A percentile compares a stretch with the other conserved stretches of the same genome.
Evolutionary conservation across 2,329 filamentous ascomycete genomes (phyloP).

Genomic region (Colletotrichum sp.): DNA sequence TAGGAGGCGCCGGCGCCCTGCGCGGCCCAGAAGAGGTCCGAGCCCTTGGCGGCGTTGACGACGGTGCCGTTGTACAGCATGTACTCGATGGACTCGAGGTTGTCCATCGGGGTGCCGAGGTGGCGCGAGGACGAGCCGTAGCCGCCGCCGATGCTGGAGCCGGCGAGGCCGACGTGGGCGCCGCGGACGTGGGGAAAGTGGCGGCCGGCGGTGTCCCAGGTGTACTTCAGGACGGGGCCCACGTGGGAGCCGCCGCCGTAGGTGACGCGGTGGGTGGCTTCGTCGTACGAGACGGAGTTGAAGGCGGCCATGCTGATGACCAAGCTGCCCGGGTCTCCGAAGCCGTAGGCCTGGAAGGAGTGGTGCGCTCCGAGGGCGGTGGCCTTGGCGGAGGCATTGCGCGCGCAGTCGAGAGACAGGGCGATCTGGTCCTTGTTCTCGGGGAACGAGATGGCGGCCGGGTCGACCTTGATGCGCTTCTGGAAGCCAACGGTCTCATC

Average conservation of each 20-base stretch:
- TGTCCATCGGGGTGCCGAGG: slow-evolving; percentile 21
- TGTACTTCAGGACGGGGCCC: slow-evolving; percentile 17
- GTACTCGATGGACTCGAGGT: slow-evolving; percentile 18
- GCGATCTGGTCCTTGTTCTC: slow-evolving; percentile 19
- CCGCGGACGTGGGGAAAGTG: slow-evolving; percentile 22
- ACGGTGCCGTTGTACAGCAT: slow-evolving; percentile 24
- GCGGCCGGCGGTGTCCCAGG: slow-evolving; percentile 19
- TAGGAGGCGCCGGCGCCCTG: slow-evolving; percentile 21
- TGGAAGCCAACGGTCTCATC: slow-evolving; percentile 17
- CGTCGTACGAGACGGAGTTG: slow-evolving; percentile 9
- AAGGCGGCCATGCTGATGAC: slow-evolving; percentile 22
- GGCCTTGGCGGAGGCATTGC: slow-evolving; percentile 15
- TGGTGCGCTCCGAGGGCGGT: slow-evolving; percentile 17
- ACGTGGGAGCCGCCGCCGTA: slow-evolving; percentile 18
- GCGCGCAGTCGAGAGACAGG: slow-evolving; percentile 18
- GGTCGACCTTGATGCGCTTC: slow-evolving; percentile 18
- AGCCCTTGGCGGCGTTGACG: slow-evolving; percentile 12
- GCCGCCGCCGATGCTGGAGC: slow-evolving; percentile 21
- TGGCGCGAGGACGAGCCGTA: slow-evolving; percentile 15
- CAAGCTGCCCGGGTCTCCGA: slow-evolving; percentile 16
- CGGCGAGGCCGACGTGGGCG: slow-evolving; percentile 15
- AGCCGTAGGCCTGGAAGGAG: slow-evolving; percentile 21
- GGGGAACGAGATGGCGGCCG: slow-evolving; percentile 19
- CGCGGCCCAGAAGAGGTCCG: slow-evolving; percentile 22
- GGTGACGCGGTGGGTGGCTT: slow-evolving; percentile 12